Percentiles rank a stretch among this genome's conserved stretches.
Conservation (phyloP, 176 grass and related monocot genomes). For the Triticum dicoccoides region DNA sequence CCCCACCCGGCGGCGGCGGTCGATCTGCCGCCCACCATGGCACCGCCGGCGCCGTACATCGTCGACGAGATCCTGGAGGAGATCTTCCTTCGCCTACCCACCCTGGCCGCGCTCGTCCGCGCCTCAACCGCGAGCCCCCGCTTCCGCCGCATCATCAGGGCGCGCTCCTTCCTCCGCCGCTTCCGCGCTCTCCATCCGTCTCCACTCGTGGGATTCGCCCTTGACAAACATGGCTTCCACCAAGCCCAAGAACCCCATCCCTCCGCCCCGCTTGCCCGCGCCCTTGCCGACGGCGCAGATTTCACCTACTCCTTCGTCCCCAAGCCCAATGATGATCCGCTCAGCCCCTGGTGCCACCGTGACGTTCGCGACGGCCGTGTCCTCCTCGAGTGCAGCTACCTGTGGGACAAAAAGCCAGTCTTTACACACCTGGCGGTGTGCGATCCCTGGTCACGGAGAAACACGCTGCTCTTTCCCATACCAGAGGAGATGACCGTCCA, state of each 20-base stretch:
- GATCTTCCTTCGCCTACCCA: background rate
- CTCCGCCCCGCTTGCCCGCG: background rate
- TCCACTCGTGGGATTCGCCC: background rate
- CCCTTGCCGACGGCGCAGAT: background rate
- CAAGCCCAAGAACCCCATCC: constrained; percentile 17
- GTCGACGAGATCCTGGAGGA: constrained; percentile 1
- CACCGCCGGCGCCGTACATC: background rate
- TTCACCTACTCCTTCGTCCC: constrained; percentile 15
- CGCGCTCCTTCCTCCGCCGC: constrained; percentile 4
- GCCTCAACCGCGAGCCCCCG: background rate
- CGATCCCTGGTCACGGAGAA: background rate
- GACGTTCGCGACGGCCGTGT: background rate
- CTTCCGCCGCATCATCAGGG: constrained; percentile 6
- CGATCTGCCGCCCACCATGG: background rate
- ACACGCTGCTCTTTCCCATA: background rate
- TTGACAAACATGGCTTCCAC: background rate
- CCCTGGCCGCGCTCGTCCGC: background rate
- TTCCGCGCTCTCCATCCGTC: constrained; percentile 10
- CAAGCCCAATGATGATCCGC: background rate
- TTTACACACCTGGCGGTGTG: background rate
- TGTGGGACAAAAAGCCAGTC: background rate
- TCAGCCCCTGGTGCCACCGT: background rate
- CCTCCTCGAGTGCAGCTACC: background rate
- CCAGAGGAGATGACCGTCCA: background rate
- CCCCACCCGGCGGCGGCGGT: background rate